Base-by-base conservation (phyloP, 805 yeast genomes). In the Starmerella apicola region DNA sequence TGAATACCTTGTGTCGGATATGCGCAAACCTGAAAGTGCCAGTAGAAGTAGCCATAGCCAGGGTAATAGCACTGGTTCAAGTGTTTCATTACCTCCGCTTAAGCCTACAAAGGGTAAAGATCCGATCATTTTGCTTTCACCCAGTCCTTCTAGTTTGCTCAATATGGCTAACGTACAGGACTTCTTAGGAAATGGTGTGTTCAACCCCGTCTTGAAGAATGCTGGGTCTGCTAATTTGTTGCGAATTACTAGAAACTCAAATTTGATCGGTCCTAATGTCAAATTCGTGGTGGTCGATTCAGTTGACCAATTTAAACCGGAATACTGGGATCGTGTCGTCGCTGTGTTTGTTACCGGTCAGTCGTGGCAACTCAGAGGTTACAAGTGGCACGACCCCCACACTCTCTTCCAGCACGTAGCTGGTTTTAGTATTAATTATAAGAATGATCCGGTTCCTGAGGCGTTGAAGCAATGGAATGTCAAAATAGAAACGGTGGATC, bases 281-380 rank as follows among this genome's bases (percentile, higher is more conserved):
- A 71, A 74, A 33, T 79, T 82, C 52, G 67, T 85, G 51, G 80
- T 91, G 40, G 96, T 86, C 24, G 93, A 83, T 56, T 81, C 82
- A 41, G 84, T 85, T 4, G 94, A 85, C 39, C 72, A 77, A 61
- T 81, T 81, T 62, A 88, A 86, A 57, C 94, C 95, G 3, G 97
- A 91, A 58, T 84, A 91, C 62, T 91, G 99, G 99, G 94, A 84
- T 55, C 72, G 98, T 43, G 96, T 91, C 1, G 82, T 88, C 36
- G 96, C 94, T 0, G 81, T 91, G 28, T 79, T 91, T 64, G 88
- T 95, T 15, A 88, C 96, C 9, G 99, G 99, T 10, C 98, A 91
- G 63, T 68, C 78, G 39, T 91, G 99, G 99, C 99, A 91, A 63
- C 83, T 91, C 63, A 74, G 81, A 55, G 74, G 76, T 52, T 91